Conservation (phyloP, 83 land plant genomes). For the Picea abies region DNA sequence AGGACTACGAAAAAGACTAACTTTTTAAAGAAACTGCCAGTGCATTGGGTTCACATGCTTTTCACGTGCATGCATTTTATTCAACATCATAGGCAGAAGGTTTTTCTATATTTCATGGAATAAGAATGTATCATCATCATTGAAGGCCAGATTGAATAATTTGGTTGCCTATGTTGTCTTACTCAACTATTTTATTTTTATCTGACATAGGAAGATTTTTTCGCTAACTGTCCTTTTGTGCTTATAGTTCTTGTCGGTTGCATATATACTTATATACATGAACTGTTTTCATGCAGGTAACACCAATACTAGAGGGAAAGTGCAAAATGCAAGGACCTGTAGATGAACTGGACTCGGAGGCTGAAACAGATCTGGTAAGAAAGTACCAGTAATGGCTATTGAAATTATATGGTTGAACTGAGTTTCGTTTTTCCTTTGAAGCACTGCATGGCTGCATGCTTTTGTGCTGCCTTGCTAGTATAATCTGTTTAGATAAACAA, state of each 20-base stretch:
- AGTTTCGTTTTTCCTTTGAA: no score
- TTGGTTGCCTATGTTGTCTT: background rate
- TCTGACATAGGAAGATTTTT: background rate
- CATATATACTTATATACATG: background rate
- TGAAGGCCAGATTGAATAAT: background rate
- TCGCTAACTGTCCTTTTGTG: background rate
- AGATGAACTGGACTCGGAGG: conserved; percentile 24
- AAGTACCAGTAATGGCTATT: no score
- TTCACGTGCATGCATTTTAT: background rate
- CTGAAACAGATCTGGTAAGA: conserved; percentile 14
- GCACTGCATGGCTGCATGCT: no score
- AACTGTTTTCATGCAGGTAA: conserved; percentile 23
- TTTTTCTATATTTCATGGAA: background rate
- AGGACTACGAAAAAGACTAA: background rate
- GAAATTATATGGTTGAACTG: no score
- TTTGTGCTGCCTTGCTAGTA: no score
- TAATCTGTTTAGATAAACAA: no score
- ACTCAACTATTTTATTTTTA: background rate
- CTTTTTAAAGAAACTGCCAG: background rate
- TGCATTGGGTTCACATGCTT: background rate
- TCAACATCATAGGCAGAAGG: background rate
- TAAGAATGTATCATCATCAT: background rate
- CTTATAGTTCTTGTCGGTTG: background rate
- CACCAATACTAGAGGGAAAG: conserved; percentile 35
- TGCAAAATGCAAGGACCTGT: conserved; percentile 36